Evolutionary conservation across 2,329 filamentous ascomycete species (phyloP).

Genomic region (Colletotrichum plurivorum): DNA sequence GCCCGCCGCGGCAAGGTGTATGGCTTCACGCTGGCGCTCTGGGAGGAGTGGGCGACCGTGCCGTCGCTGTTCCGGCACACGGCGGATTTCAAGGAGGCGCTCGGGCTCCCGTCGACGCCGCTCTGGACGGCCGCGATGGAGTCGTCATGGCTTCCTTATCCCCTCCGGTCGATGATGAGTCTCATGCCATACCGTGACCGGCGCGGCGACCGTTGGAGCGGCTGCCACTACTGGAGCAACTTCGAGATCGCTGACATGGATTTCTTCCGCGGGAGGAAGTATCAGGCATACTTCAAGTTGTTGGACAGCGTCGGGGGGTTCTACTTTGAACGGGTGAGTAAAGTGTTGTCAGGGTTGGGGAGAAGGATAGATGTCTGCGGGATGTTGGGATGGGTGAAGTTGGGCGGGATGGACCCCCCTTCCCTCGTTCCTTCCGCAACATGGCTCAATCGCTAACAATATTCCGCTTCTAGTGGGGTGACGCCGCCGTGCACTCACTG

Average conservation of each 20-base stretch:
- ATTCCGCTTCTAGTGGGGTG: constrained; percentile 54
- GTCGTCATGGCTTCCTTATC: constrained; percentile 58
- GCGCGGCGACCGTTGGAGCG: constrained; percentile 58
- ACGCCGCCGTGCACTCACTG: constrained; percentile 60
- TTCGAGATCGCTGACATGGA: constrained; percentile 63
- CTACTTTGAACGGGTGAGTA: constrained; percentile 58
- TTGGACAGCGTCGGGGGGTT: constrained; percentile 59
- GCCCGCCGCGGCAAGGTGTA: constrained; percentile 59
- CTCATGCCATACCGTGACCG: constrained; percentile 55
- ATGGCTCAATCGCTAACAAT: not conserved
- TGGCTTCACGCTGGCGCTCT: constrained; percentile 60
- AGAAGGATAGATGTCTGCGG: not conserved
- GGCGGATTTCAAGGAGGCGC: constrained; percentile 56
- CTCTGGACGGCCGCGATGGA: constrained; percentile 58
- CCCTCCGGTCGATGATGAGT: constrained; percentile 54
- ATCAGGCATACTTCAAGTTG: constrained; percentile 57
- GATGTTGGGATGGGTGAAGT: not conserved
- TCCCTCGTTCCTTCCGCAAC: not conserved
- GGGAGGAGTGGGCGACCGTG: constrained; percentile 59
- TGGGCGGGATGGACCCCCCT: not conserved
- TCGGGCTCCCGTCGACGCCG: constrained; percentile 50
- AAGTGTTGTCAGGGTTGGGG: not conserved
- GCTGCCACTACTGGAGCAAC: constrained; percentile 64
- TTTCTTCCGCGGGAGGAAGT: constrained; percentile 57
- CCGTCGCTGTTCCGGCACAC: constrained; percentile 58